Conservation (phyloP, 2,329 filamentous ascomycete species). For the Monilinia aucupariae region DNA sequence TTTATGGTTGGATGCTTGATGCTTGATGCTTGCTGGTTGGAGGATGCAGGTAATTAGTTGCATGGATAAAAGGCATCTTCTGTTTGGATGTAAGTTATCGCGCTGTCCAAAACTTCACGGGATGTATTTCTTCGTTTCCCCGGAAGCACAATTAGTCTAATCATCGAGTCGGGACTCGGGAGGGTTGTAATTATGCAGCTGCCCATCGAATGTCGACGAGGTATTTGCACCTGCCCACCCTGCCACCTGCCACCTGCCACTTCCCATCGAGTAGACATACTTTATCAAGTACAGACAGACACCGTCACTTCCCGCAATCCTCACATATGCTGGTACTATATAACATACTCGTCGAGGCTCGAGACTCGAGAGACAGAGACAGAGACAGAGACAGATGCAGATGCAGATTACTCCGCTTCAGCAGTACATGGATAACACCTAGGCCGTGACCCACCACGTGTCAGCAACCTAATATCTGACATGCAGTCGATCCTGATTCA, state of each 20-base stretch:
- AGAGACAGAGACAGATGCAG: background rate
- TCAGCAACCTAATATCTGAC: slow-evolving; percentile 16
- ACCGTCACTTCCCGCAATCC: slow-evolving; percentile 2
- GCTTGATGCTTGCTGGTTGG: background rate
- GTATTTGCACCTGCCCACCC: background rate
- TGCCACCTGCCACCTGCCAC: too few species aligned
- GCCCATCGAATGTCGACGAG: background rate
- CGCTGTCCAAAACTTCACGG: background rate
- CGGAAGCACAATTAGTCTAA: background rate
- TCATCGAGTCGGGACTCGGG: background rate
- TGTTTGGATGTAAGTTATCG: slow-evolving; percentile 10
- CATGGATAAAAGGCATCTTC: background rate
- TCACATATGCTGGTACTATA: background rate
- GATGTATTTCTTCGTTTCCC: background rate
- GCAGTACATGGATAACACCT: background rate
- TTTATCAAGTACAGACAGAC: background rate
- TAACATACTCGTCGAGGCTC: too few species aligned
- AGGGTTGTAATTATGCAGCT: background rate
- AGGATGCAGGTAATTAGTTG: slow-evolving; percentile 1
- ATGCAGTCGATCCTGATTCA: slow-evolving; percentile 18
- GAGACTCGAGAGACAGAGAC: too few species aligned
- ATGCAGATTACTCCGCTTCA: background rate
- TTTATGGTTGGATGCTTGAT: background rate
- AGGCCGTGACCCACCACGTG: slow-evolving; percentile 13
- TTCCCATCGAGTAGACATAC: too few species aligned